Percentiles rank a stretch among this genome's conserved stretches.
Conservation (phyloP, 208 protist genomes). For the Willaertia magna region DNA sequence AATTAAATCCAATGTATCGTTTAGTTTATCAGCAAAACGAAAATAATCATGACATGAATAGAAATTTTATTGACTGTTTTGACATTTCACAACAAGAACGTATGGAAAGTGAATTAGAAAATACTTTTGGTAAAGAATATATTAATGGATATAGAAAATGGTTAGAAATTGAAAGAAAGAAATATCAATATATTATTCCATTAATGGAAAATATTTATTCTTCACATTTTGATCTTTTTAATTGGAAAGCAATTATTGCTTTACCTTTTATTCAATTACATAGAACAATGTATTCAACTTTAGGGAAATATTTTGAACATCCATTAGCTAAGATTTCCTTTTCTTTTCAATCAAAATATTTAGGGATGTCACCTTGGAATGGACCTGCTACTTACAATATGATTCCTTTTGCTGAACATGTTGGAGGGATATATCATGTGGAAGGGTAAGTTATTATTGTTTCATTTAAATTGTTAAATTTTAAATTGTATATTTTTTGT, state of each 20-base stretch:
- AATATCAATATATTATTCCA: not conserved
- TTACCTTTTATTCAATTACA: not conserved
- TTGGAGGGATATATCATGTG: not conserved
- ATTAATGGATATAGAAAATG: not conserved
- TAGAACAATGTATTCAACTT: not conserved
- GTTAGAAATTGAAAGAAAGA: not conserved
- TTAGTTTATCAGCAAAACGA: not conserved
- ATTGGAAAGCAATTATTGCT: not conserved
- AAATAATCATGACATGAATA: too few species aligned
- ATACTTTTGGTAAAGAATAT: not conserved
- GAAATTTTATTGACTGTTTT: not conserved
- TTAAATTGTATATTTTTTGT: too few species aligned
- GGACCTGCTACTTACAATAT: not conserved
- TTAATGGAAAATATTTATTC: not conserved
- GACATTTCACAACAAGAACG: not conserved
- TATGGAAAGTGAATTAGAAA: not conserved
- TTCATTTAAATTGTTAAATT: too few species aligned
- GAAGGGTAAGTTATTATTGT: not conserved
- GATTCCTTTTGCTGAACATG: not conserved
- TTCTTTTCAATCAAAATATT: not conserved
- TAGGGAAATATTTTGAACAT: not conserved
- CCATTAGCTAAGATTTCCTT: not conserved
- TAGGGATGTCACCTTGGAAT: not conserved
- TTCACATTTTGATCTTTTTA: not conserved
- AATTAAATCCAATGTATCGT: slow-evolving; percentile 2